phyloP scores from a whole-genome alignment of 2,329 filamentous ascomycete genomes.

The Aspergillus persii region DNA sequence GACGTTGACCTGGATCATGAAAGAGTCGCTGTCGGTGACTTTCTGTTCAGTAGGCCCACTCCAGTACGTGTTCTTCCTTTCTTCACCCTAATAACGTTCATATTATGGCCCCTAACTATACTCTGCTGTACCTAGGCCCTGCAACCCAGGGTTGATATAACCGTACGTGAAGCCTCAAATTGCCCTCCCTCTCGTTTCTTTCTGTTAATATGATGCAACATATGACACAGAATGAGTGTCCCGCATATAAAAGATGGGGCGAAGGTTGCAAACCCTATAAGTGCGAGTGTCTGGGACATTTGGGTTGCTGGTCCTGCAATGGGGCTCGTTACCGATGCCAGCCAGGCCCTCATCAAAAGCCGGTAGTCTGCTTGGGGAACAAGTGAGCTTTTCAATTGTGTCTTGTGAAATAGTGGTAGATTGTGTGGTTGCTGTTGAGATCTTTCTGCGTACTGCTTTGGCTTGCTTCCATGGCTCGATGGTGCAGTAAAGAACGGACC shows the following conservation, averaged over 20 bases:
- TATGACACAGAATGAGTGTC: neutral
- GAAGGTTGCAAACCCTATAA: neutral
- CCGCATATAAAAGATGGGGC: neutral
- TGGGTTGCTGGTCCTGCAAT: neutral
- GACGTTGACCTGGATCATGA: neutral
- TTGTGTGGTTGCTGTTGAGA: no score
- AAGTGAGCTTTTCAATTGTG: no score
- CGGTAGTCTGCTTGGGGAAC: neutral
- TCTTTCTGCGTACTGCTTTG: no score
- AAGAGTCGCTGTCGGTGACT: neutral
- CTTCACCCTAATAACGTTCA: no score
- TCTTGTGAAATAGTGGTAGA: no score
- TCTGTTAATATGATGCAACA: neutral
- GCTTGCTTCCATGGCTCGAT: no score
- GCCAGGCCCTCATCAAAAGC: neutral
- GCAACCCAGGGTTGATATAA: neutral
- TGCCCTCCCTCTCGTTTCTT: no score
- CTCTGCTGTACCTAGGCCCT: neutral
- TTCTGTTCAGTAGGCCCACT: neutral
- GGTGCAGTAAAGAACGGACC: no score
- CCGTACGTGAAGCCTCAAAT: neutral
- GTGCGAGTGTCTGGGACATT: neutral
- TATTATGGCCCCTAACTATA: neutral
- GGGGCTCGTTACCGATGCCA: neutral
- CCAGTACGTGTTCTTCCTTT: neutral